These are phyloP conservation scores for Fragaria ananassa DNA, from an alignment of 306 rosid genomes.

Conservation along the genomic window DNA sequence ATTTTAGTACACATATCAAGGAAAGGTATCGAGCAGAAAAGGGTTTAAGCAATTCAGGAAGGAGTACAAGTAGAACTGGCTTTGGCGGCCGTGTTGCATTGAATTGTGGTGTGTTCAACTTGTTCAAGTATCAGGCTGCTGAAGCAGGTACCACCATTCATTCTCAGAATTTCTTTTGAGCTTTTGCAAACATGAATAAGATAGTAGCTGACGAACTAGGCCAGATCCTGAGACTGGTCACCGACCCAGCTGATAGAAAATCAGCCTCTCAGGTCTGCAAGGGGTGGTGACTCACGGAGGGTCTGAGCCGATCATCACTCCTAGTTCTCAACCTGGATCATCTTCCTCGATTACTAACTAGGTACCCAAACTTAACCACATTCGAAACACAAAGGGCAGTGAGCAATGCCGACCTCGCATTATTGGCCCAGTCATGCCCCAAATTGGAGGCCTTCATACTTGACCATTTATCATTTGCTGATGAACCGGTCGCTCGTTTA, in stretches of 20 bases:
- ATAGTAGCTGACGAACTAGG: conserved; percentile 26
- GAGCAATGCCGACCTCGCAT: conserved; percentile 12
- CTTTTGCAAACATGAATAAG: neutral
- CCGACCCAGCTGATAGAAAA: conserved; percentile 18
- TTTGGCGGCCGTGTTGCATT: no score
- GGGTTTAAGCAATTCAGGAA: no score
- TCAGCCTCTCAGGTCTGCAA: conserved; percentile 24
- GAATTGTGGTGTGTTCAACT: no score
- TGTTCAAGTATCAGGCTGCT: no score
- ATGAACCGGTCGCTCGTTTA: no score
- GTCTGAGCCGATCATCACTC: conserved; percentile 15
- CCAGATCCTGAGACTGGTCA: conserved; percentile 6
- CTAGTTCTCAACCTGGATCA: neutral
- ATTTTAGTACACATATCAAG: no score
- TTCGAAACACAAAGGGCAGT: conserved; percentile 6
- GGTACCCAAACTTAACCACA: conserved; percentile 22
- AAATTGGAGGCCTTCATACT: conserved; percentile 20
- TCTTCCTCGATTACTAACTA: conserved; percentile 11
- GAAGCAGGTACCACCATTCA: neutral
- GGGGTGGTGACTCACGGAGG: conserved; percentile 21
- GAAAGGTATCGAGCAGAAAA: no score
- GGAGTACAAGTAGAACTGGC: no score
- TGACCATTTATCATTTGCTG: no score
- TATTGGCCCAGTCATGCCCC: conserved; percentile 26
- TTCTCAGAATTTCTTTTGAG: neutral